Evolutionary conservation across 768 basidiomycete genomes (phyloP).

Genomic region (Leccinum imitatum): DNA sequence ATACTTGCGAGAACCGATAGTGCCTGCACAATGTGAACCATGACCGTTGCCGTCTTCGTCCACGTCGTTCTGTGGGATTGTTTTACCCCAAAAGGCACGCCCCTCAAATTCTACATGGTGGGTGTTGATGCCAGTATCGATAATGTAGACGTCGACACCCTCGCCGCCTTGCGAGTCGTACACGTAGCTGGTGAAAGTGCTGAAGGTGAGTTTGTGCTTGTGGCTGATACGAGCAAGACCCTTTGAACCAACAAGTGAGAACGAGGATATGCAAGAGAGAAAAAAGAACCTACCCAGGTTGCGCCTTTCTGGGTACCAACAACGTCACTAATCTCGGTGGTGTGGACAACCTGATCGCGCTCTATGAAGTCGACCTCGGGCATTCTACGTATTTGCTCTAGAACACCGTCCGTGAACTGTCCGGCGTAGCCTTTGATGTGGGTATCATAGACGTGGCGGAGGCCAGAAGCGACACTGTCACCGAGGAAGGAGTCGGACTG

Average conservation of each 20-base stretch:
- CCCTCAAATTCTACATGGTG: constrained; percentile 85
- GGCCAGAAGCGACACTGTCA: constrained; percentile 45
- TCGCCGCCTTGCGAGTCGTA: constrained; percentile 74
- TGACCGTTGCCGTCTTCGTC: constrained; percentile 96
- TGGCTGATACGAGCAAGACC: constrained; percentile 96
- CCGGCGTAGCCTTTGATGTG: constrained; percentile 81
- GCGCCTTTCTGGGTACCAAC: constrained; percentile 57
- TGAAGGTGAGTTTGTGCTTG: constrained; percentile 67
- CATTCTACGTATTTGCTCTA: constrained; percentile 74
- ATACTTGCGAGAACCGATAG: constrained; percentile 89
- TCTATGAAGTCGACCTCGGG: constrained; percentile 94
- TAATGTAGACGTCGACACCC: constrained; percentile 89
- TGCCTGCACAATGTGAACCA: constrained; percentile 93
- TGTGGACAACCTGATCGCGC: constrained; percentile 89
- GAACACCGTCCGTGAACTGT: constrained; percentile 62
- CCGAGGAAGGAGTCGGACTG: constrained; percentile 51
- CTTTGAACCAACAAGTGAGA: constrained; percentile 41
- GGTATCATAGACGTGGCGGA: constrained; percentile 76
- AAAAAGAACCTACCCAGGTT: constrained; percentile 68
- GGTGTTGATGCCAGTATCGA: constrained; percentile 90
- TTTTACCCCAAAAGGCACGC: constrained; percentile 91
- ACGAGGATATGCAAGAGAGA: neutral
- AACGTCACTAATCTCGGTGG: constrained; percentile 34
- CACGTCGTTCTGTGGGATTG: constrained; percentile 77
- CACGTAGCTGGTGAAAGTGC: constrained; percentile 83